These are phyloP conservation scores for Mortierella sp. DNA, from an alignment of 371 early-diverging fungal genomes.

Conservation along the genomic window DNA sequence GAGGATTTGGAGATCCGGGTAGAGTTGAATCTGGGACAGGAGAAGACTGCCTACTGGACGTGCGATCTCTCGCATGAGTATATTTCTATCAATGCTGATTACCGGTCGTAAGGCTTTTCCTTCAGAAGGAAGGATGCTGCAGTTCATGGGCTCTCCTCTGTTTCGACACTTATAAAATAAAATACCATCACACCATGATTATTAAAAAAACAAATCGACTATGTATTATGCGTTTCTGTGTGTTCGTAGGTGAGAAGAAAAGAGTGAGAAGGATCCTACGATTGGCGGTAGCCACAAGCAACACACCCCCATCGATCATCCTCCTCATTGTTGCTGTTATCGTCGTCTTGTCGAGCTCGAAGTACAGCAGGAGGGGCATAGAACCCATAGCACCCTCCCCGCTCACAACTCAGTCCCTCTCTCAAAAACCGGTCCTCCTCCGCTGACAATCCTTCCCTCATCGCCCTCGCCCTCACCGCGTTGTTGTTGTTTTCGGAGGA, in stretches of 20 bases:
- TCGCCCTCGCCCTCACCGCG: neutral
- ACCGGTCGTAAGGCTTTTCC: slow-evolving; percentile 74
- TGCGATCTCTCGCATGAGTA: slow-evolving; percentile 96
- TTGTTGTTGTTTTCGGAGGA: neutral
- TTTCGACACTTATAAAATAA: too few relatives aligned
- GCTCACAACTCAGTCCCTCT: slow-evolving; percentile 28
- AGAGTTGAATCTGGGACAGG: slow-evolving; percentile 82
- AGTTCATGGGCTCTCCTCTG: too few relatives aligned
- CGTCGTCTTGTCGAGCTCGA: neutral
- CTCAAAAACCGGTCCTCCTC: slow-evolving; percentile 14
- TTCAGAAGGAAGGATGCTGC: too few relatives aligned
- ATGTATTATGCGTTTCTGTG: neutral
- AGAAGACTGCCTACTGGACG: slow-evolving; percentile 90
- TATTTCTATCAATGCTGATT: slow-evolving; percentile 93
- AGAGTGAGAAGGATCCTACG: neutral
- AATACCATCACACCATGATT: neutral
- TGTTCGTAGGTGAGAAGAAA: neutral
- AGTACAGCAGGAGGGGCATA: slow-evolving; percentile 33
- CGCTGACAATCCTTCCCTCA: neutral
- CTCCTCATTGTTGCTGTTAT: neutral
- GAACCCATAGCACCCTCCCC: slow-evolving; percentile 25
- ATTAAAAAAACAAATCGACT: neutral
- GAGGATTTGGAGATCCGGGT: slow-evolving; percentile 88
- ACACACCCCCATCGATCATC: slow-evolving; percentile 22
- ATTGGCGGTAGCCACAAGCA: slow-evolving; percentile 26